Evolutionary conservation across 345 rosid species (phyloP).

Genomic region (Rubroshorea leprosula): DNA sequence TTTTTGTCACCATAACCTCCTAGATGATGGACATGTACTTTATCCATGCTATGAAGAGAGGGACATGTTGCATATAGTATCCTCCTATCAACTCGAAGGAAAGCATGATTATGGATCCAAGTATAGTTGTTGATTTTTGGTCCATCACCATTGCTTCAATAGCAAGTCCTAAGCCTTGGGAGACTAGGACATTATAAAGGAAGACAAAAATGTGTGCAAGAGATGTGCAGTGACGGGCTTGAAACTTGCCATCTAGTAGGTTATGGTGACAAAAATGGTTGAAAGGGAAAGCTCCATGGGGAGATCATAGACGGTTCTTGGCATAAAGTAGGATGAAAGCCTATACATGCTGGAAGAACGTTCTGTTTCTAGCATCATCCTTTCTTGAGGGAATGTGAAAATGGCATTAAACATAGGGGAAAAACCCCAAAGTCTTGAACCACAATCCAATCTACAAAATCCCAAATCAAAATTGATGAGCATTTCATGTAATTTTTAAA

Average conservation of each 20-base stretch:
- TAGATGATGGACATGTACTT: constrained; percentile 37
- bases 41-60: constrained; percentile 40
- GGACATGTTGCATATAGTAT: constrained; percentile 45
- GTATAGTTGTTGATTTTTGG: constrained; percentile 29
- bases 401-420: constrained; percentile 71
- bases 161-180: constrained; percentile 52
- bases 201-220: constrained; percentile 38
- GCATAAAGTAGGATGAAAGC: constrained; percentile 77
- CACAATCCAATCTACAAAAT: constrained; percentile 57
- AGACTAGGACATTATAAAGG: constrained; percentile 35
- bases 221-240: constrained; percentile 31
- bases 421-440: constrained; percentile 71
- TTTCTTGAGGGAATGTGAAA: constrained; percentile 75
- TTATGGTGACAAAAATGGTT: constrained; percentile 36
- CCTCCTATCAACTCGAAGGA: constrained; percentile 39
- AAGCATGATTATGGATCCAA: constrained; percentile 40
- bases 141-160: constrained; percentile 50
- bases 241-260: constrained; percentile 74
- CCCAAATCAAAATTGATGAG: not conserved
- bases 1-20: too few species aligned
- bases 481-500: too few species aligned
- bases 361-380: constrained; percentile 78
- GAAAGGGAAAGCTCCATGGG: constrained; percentile 79
- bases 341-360: constrained; percentile 79
- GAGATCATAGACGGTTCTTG: constrained; percentile 52